phyloP scores from a whole-genome alignment of 257 asterid species.

The Solanum neorickii region DNA sequence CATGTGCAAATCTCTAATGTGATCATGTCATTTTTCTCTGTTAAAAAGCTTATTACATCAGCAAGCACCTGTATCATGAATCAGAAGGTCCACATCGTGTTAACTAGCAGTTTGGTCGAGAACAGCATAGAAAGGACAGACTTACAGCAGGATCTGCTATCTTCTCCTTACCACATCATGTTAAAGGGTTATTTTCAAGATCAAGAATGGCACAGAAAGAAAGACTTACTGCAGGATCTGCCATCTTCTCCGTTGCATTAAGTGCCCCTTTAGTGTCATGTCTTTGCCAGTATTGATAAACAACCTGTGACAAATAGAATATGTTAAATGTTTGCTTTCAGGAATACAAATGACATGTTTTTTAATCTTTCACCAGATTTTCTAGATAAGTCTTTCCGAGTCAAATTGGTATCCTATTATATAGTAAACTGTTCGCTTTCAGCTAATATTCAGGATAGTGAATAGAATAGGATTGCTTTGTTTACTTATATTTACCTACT shows the following conservation, averaged over 20 bases:
- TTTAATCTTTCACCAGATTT: neutral
- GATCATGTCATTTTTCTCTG: conserved; percentile 59
- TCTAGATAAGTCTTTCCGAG: neutral
- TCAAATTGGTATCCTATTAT: neutral
- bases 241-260: conserved; percentile 60
- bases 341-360: neutral
- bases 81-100: neutral
- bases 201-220: neutral
- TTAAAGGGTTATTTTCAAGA: neutral
- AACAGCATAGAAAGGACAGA: neutral
- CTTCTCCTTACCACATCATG: conserved; percentile 29
- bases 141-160: conserved; percentile 74
- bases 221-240: conserved; percentile 57
- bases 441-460: neutral
- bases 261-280: conserved; percentile 86
- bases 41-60: conserved; percentile 66
- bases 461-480: neutral
- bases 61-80: conserved; percentile 68
- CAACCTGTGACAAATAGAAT: conserved; percentile 36
- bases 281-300: conserved; percentile 69
- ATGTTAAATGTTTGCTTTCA: neutral
- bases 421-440: neutral
- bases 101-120: neutral
- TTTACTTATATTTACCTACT: neutral
- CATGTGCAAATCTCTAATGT: conserved; percentile 76